A percentile compares a stretch with the other conserved stretches of the same genome.
phyloP scores from a whole-genome alignment of 2,329 filamentous ascomycete genomes.

The Bipolaris victoriae region DNA sequence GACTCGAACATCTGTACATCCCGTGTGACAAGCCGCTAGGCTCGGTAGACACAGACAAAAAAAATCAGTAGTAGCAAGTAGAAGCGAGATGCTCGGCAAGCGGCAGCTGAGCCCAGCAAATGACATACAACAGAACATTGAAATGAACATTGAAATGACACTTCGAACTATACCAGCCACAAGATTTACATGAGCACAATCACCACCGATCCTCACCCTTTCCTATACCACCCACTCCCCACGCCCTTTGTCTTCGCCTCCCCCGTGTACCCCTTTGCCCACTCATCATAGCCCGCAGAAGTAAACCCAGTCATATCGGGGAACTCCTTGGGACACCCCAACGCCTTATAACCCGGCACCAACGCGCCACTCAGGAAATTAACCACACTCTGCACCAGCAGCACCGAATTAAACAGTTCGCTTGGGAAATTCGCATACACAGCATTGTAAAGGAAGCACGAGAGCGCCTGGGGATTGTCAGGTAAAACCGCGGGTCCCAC shows the following conservation, averaged over 20 bases:
- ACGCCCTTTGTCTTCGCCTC: conserved; percentile 22
- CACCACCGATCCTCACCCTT: background rate
- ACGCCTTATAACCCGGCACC: conserved; percentile 22
- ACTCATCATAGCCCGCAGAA: conserved; percentile 9
- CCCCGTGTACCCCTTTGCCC: conserved; percentile 18
- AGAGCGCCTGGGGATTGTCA: conserved; percentile 21
- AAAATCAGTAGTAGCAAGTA: too few species aligned
- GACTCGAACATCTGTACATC: too few species aligned
- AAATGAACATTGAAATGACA: background rate
- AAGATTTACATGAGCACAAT: background rate
- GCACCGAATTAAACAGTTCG: conserved; percentile 22
- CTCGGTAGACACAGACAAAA: too few species aligned
- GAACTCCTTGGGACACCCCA: conserved; percentile 22
- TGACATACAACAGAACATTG: background rate
- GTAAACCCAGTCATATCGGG: conserved; percentile 17
- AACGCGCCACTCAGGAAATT: conserved; percentile 18
- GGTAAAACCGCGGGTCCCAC: conserved; percentile 20
- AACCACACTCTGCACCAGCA: conserved; percentile 10
- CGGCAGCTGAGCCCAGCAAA: too few species aligned
- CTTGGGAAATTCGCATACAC: conserved; percentile 27
- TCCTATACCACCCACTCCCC: conserved; percentile 27
- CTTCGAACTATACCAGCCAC: background rate
- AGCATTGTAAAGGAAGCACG: conserved; percentile 29
- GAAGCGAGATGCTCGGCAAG: too few species aligned
- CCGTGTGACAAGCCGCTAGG: too few species aligned